Conservation (phyloP, 192 early-diverging fungal species). For the Linderina pennispora region DNA sequence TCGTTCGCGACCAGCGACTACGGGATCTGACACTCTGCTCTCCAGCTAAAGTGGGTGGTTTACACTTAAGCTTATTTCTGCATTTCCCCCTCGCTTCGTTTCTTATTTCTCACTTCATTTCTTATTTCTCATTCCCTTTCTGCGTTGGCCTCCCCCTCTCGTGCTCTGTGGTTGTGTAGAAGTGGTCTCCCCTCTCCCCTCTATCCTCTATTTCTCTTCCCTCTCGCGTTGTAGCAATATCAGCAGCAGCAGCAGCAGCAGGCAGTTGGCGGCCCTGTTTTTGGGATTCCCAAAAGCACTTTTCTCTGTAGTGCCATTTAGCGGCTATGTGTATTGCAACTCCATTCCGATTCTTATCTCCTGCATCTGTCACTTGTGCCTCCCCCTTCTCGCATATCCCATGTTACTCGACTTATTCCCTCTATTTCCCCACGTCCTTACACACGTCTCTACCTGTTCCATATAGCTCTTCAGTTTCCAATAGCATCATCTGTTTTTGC, state of each 20-base stretch:
- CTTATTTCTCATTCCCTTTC: constrained; percentile 1
- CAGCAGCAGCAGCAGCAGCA: neutral
- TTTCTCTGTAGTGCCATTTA: neutral
- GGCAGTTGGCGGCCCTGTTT: neutral
- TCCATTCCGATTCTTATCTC: neutral
- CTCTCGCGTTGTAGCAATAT: neutral
- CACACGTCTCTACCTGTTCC: too few relatives aligned
- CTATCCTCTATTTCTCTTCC: neutral
- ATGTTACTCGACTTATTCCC: too few relatives aligned
- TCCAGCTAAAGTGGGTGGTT: too few relatives aligned
- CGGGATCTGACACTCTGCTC: too few relatives aligned
- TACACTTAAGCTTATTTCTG: neutral
- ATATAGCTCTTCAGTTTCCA: too few relatives aligned
- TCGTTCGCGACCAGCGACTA: too few relatives aligned
- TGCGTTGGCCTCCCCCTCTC: constrained; percentile 1
- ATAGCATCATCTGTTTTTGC: too few relatives aligned
- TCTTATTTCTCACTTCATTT: neutral
- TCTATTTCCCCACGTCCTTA: too few relatives aligned
- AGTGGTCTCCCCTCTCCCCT: neutral
- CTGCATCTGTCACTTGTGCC: neutral
- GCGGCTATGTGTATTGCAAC: neutral
- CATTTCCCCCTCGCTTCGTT: neutral
- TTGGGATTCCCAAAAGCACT: neutral
- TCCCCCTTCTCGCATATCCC: too few relatives aligned
- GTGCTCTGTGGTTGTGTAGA: too few relatives aligned